Percentiles rank a stretch among this genome's conserved stretches.
Evolutionary conservation across 805 yeast species (phyloP).

Genomic region (Blastobotrys mokoenaii): DNA sequence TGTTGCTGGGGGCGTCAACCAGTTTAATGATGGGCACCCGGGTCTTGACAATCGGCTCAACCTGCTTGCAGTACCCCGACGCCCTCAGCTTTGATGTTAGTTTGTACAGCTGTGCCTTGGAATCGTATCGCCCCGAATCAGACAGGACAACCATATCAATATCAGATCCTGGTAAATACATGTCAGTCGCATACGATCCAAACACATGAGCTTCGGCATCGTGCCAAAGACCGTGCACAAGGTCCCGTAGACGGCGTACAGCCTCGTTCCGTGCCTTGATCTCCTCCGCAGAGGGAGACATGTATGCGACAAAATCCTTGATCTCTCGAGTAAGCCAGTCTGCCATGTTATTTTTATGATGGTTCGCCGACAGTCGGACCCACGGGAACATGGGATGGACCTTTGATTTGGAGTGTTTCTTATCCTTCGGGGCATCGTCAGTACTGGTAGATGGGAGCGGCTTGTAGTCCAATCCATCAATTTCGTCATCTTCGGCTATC

Average conservation of each 20-base stretch:
- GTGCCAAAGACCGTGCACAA: slow-evolving; percentile 57
- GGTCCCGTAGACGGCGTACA: slow-evolving; percentile 48
- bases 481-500: not conserved
- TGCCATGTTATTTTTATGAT: slow-evolving; percentile 65
- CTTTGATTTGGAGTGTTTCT: not conserved
- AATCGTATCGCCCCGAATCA: slow-evolving; percentile 44
- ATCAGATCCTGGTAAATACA: slow-evolving; percentile 91
- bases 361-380: slow-evolving; percentile 71
- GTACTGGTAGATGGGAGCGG: not conserved
- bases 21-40: slow-evolving; percentile 92
- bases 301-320: slow-evolving; percentile 71
- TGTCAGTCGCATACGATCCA: slow-evolving; percentile 90
- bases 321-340: slow-evolving; percentile 86
- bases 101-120: slow-evolving; percentile 56
- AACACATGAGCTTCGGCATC: slow-evolving; percentile 75
- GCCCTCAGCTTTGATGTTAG: slow-evolving; percentile 62
- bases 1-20: slow-evolving; percentile 58
- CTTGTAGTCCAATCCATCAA: not conserved
- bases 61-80: slow-evolving; percentile 52
- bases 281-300: slow-evolving; percentile 76
- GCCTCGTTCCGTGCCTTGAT: slow-evolving; percentile 57
- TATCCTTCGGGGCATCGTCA: not conserved
- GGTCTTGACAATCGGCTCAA: slow-evolving; percentile 83
- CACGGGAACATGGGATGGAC: slow-evolving; percentile 48
- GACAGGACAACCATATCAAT: slow-evolving; percentile 87